Conservation (phyloP, 2,329 filamentous ascomycete genomes). For the Delphinella strobiligena region DNA sequence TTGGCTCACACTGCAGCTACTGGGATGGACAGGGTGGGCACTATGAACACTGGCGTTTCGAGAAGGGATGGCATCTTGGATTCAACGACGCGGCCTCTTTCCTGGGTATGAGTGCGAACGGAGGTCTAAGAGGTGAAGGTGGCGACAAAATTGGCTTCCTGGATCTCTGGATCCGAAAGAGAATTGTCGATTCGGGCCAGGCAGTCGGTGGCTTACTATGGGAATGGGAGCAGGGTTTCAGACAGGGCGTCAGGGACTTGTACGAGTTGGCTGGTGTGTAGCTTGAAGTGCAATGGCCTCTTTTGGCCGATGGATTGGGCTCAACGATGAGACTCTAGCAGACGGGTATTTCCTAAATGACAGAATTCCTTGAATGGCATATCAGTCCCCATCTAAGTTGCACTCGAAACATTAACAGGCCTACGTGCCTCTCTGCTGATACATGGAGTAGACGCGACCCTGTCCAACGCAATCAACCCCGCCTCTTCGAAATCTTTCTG, state of each 20-base stretch:
- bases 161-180: constrained; percentile 47
- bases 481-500: no score
- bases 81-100: constrained; percentile 44
- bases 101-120: constrained; percentile 30
- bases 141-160: constrained; percentile 43
- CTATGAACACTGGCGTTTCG: constrained; percentile 41
- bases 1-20: constrained; percentile 35
- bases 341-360: no score
- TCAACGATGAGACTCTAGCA: no score
- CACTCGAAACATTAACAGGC: no score
- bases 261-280: constrained; percentile 20
- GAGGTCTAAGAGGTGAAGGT: constrained; percentile 14
- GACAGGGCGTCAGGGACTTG: constrained; percentile 34
- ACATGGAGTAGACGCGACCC: no score
- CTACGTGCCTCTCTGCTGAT: no score
- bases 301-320: no score
- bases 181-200: constrained; percentile 39
- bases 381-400: no score
- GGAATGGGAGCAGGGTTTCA: constrained; percentile 39
- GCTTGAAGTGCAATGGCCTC: no score
- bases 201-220: constrained; percentile 32
- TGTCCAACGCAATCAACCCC: no score
- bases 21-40: constrained; percentile 36
- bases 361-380: no score
- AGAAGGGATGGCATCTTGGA: constrained; percentile 43